Base-by-base conservation (phyloP, 192 early-diverging fungal species). In the Backusella sp. region DNA sequence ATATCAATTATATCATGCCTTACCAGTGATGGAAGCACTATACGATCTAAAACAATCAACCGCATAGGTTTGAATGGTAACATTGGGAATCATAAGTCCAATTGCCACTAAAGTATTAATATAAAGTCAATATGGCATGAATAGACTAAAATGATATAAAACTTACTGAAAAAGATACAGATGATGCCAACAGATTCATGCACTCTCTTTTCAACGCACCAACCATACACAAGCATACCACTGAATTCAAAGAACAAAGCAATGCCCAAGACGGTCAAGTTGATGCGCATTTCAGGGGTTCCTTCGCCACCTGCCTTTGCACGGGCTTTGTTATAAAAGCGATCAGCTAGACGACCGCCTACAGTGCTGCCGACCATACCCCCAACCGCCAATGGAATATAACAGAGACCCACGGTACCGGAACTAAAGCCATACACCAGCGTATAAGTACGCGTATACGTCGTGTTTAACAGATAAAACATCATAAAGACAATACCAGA, bases 161-260 rank as follows among this genome's bases (percentile, higher is more conserved):
- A n/a, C 76, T 80, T 77, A 80, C 82, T 39, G 34, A 79, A 68
- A 76, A 83, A 83, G 14, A 74, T 73, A 46, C 56, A 72, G 2
- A 77, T 76, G 4, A 83, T 46, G 6, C 68, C 75, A 74, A 56
- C 77, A 12, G 77, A 73, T 41, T 68, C 77, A 71, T 79, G 78
- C 8, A 77, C 68, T 65, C 80, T 77, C 44, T 80, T 66, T 49
- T 77, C 34, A 15, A 83, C 36, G 37, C 70, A 71, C 82, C 82
- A 83, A 7, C 82, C 82, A 75, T 79, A 81, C 8, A 59, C 72
- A 32, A 66, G 17, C 35, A 79, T 72, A 7, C 73, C 68, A 14
- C 17, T n/a, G 2, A 69, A 3, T 37, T 79, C 67, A 19, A 74
- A 21, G 14, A 37, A 30, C 39, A 81, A 21, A 4, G 73, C 62